These are phyloP conservation scores for Colletotrichum nymphaeae DNA, from an alignment of 2,329 filamentous ascomycete genomes.

Conservation along the genomic window DNA sequence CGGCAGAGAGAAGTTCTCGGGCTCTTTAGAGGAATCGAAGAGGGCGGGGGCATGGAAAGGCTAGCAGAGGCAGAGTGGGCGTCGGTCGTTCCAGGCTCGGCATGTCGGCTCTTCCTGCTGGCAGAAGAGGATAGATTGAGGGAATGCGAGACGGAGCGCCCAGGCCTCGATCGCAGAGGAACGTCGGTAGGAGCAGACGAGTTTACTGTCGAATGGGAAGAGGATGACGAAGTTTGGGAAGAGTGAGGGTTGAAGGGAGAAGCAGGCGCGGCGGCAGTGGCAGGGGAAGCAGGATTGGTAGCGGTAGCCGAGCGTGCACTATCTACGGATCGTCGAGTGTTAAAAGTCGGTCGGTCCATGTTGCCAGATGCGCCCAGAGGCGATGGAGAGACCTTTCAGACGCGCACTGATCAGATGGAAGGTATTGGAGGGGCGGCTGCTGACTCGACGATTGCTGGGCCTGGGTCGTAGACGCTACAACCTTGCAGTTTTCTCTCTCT, in stretches of 20 bases:
- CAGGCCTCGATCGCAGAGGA: slow-evolving; percentile 34
- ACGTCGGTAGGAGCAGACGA: slow-evolving; percentile 15
- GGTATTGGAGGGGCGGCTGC: slow-evolving; percentile 2
- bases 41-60: slow-evolving; percentile 72
- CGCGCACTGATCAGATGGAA: slow-evolving; percentile 8
- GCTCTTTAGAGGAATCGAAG: slow-evolving; percentile 53
- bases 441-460: slow-evolving; percentile 27
- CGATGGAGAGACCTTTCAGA: background rate
- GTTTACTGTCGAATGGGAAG: slow-evolving; percentile 13
- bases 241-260: slow-evolving; percentile 8
- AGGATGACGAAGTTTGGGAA: background rate
- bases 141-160: slow-evolving; percentile 43
- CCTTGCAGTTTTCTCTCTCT: slow-evolving; percentile 9
- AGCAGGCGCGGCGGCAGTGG: slow-evolving; percentile 38
- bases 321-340: slow-evolving; percentile 39
- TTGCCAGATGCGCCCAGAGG: slow-evolving; percentile 18
- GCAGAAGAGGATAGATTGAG: slow-evolving; percentile 60
- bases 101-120: slow-evolving; percentile 67
- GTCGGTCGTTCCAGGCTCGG: slow-evolving; percentile 69
- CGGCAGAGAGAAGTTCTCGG: slow-evolving; percentile 54
- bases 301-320: slow-evolving; percentile 34
- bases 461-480: slow-evolving; percentile 5
- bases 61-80: slow-evolving; percentile 69
- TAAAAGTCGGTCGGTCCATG: slow-evolving; percentile 42
- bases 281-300: slow-evolving; percentile 15